Evolutionary conservation across 768 basidiomycete species (phyloP), one percentile per base, ranked within the genome.

Genomic region (Rhizopogon vulgaris): DNA sequence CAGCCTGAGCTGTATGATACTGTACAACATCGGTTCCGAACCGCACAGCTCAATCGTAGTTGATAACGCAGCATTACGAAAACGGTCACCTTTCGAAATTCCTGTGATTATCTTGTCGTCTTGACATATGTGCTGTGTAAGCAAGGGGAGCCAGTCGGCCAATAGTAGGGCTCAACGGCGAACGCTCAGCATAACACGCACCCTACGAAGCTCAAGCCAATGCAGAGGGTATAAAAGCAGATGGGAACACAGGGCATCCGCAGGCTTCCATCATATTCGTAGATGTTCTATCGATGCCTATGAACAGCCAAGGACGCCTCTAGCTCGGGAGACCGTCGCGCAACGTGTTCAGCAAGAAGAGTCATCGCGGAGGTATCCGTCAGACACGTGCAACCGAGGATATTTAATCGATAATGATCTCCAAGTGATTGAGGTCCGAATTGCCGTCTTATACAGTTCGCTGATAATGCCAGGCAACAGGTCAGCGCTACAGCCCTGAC

Each of bases 41-140:
- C 45, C 14, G 22, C 45, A 46, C 32, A 46, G 32, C 32, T 24
- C 22, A 3, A 34, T 15, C 14, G 18, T 46, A 46, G 45, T 22
- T 46, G 45, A 46, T 46, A 46, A 46, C 45, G 45, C 32, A 46
- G 45, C 18, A 22, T 9, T 34, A 46, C 45, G 18, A 34, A 46
- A 46, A 22, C 22, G 34, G 45, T 22, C 17, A 18, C 17, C 32
- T 34, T 11, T 34, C 22, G 22, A 22, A 22, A 22, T 22, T 22
- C 4, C 28, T 45, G 30, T 9, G 8, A 32, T 18, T 14, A n/a
- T 18, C 17, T 27, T 42, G 15, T 11, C 17, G 27, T 15, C 10
- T 4, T 46, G 30, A 34, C 45, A 5, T n/a, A n/a, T n/a, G n/a
- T 34, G 45, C 45, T 46, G 32, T 34, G 25, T 12, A 12, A 30